phyloP scores from a whole-genome alignment of 352 stramenopile genomes.

The Phytophthora tubulina region DNA sequence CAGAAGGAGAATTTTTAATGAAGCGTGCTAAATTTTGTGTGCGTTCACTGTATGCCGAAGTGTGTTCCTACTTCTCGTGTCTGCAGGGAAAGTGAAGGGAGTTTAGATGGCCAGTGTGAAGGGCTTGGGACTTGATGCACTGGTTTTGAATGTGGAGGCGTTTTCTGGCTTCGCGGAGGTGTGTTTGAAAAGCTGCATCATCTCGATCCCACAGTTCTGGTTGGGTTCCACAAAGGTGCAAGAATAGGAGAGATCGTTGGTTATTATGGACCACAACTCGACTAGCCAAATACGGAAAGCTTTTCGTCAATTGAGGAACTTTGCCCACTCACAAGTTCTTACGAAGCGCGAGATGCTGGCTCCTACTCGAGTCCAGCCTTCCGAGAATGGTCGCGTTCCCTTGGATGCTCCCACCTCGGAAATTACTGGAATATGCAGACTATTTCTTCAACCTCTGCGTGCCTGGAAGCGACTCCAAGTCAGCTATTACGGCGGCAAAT shows the following conservation, averaged over 20 bases:
- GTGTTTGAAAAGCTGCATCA: background rate
- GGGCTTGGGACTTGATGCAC: background rate
- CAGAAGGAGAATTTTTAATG: constrained; percentile 18
- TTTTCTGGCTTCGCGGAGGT: background rate
- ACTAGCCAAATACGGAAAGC: too few relatives aligned
- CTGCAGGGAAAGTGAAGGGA: constrained; percentile 3
- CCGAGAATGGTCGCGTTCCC: background rate
- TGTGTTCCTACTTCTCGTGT: constrained; percentile 5
- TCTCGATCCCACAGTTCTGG: too few relatives aligned
- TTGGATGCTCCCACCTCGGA: background rate
- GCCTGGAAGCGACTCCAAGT: constrained; percentile 17
- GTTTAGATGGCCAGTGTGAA: background rate
- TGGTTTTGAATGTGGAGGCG: background rate
- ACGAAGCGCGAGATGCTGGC: background rate
- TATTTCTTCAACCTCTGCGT: background rate
- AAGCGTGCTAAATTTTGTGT: constrained; percentile 5
- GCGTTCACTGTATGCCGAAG: background rate
- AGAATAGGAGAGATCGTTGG: too few relatives aligned
- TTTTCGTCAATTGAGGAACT: background rate
- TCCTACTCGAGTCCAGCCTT: background rate
- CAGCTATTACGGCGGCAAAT: constrained; percentile 20
- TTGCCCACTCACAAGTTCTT: background rate
- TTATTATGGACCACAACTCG: too few relatives aligned
- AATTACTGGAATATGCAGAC: background rate
- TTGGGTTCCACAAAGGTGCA: too few relatives aligned